These are phyloP conservation scores for Hypoxylon fragiforme DNA, from an alignment of 495 filamentous ascomycete genomes.

Conservation along the genomic window DNA sequence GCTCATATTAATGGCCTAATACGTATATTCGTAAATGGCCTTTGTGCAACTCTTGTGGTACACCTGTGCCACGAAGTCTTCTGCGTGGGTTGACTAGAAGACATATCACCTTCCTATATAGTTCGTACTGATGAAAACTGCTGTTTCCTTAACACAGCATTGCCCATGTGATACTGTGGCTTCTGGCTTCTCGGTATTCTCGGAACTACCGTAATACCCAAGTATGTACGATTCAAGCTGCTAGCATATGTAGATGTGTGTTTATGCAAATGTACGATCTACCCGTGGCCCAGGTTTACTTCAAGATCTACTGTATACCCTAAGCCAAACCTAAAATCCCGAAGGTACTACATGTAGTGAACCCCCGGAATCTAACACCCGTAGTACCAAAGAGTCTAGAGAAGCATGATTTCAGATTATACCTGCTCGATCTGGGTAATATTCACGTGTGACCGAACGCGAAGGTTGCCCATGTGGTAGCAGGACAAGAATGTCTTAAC, in stretches of 20 bases:
- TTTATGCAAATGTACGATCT: slow-evolving; percentile 8
- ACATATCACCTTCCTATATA: slow-evolving; percentile 6
- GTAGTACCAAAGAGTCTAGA: slow-evolving; percentile 2
- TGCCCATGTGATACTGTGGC: slow-evolving; percentile 2
- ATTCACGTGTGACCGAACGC: slow-evolving; percentile 1
- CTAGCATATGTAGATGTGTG: background rate
- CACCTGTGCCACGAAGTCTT: background rate
- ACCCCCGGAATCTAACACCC: background rate
- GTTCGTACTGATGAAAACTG: slow-evolving; percentile 4
- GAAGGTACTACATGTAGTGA: slow-evolving; percentile 3
- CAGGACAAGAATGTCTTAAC: no score
- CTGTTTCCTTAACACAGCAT: slow-evolving; percentile 8
- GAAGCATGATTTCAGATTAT: slow-evolving; percentile 2
- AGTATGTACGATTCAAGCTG: slow-evolving; percentile 10
- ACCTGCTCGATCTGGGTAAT: background rate
- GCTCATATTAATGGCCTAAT: no score
- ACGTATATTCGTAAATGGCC: no score
- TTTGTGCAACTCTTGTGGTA: background rate
- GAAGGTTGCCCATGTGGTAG: no score
- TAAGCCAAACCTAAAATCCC: slow-evolving; percentile 11
- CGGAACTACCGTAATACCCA: slow-evolving; percentile 23
- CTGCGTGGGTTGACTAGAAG: background rate
- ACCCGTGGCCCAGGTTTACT: slow-evolving; percentile 1
- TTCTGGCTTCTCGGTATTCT: slow-evolving; percentile 28
- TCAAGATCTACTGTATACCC: slow-evolving; percentile 4